Evolutionary conservation across 2,329 filamentous ascomycete genomes (phyloP), one percentile per base, ranked within the genome.

Genomic region (Cytospora piceicola): DNA sequence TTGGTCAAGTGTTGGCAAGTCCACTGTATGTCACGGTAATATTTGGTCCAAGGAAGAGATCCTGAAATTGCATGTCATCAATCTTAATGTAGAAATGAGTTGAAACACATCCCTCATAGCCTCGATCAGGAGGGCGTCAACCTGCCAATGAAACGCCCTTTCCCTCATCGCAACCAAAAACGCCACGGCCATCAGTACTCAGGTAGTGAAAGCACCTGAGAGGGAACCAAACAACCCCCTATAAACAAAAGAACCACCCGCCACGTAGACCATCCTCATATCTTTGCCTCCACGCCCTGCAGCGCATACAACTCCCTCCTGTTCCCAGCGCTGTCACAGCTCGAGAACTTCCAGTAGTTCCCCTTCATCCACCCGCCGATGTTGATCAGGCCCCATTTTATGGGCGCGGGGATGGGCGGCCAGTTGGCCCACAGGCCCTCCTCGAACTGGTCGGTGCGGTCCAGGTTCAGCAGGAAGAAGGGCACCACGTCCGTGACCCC

Each of bases 401-500:
- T 80, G 3, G 84, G 82, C 6, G 78, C 80, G 0, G 87, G 87
- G 78, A 90, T 89, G 0, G 87, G 86, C 54, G 88, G 88, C 87
- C 87, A 90, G 70, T 82, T 81, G 15, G 79, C 79, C 86, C 87
- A 89, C 71, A 81, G 73, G 29, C 85, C 86, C 7, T 83, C 83
- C 75, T 90, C 88, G 17, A 73, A 73, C 27, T 63, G 63, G 67
- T 78, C 80, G 3, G 82, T 86, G 52, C 79, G 75, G 73, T 90
- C 88, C 27, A 88, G 75, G 72, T 90, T 90, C 69, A 88, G 74
- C 64, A 90, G 72, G 77, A 90, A 88, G 71, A 90, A 89, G 1
- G 87, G 86, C 20, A 90, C 82, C 0, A 87, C 86, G 66, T 89
- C 86, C 22, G 81, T 77, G 46, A 82, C 79, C 32, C 85, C 85